These are phyloP conservation scores for Spathaspora arborariae DNA, from an alignment of 805 yeast genomes.

Conservation along the genomic window DNA sequence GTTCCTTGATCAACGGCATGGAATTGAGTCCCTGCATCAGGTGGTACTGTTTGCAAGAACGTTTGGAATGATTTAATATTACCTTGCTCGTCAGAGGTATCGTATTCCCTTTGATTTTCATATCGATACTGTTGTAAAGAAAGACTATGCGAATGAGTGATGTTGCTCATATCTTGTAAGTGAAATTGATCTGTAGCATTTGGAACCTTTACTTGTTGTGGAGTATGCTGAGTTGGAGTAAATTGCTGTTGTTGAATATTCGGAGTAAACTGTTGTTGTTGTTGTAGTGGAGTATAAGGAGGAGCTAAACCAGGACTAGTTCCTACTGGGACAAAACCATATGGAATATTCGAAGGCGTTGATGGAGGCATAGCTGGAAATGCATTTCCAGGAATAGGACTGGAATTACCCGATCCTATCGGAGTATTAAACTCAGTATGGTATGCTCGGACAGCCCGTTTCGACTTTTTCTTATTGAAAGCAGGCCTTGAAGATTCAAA, in stretches of 20 bases:
- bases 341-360: background rate
- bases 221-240: conserved; percentile 1
- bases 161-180: conserved; percentile 7
- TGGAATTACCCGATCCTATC: background rate
- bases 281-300: background rate
- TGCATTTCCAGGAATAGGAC: conserved; percentile 4
- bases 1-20: conserved; percentile 77
- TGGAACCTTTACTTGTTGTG: background rate
- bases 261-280: conserved; percentile 1
- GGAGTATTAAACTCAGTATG: conserved; percentile 20
- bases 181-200: conserved; percentile 5
- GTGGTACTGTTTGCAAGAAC: conserved; percentile 76
- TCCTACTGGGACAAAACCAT: background rate
- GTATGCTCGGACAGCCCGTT: conserved; percentile 28
- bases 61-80: conserved; percentile 55
- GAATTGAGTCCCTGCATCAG: conserved; percentile 71
- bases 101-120: conserved; percentile 20
- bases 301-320: background rate
- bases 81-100: conserved; percentile 24
- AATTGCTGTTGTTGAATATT: background rate
- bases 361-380: background rate
- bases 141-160: conserved; percentile 3
- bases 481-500: conserved; percentile 2
- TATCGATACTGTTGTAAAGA: conserved; percentile 15
- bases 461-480: conserved; percentile 18